phyloP scores from a whole-genome alignment of 768 basidiomycete species.

The Collybia sordida region DNA sequence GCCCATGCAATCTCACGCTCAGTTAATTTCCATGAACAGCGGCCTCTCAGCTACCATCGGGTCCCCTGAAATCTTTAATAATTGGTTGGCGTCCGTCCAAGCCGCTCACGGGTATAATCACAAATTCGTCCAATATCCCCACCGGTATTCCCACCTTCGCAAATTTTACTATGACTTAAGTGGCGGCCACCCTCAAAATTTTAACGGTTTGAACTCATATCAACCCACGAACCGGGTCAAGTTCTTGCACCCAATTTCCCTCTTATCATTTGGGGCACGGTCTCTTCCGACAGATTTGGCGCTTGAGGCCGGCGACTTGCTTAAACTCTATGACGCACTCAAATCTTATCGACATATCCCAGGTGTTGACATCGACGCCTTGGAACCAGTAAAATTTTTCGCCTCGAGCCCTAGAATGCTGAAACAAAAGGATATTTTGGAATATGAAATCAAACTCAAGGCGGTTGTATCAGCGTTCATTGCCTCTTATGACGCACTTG shows the following conservation, averaged over 20 bases:
- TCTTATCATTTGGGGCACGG: constrained; percentile 52
- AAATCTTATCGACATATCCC: constrained; percentile 7
- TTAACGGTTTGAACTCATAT: constrained; percentile 37
- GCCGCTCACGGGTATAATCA: constrained; percentile 56
- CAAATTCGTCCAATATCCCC: constrained; percentile 58
- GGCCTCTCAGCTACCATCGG: constrained; percentile 76
- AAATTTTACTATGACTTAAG: constrained; percentile 57
- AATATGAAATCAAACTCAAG: constrained; percentile 58
- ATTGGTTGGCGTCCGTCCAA: constrained; percentile 66
- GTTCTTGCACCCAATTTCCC: constrained; percentile 65
- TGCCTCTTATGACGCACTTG: constrained; percentile 30
- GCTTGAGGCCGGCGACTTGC: constrained; percentile 58
- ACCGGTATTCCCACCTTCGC: constrained; percentile 73
- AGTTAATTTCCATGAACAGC: constrained; percentile 27
- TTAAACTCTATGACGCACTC: constrained; percentile 51
- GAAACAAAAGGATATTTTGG: constrained; percentile 58
- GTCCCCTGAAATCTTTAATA: constrained; percentile 59
- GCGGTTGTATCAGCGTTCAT: constrained; percentile 35
- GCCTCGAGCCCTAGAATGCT: constrained; percentile 32
- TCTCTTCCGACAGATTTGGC: constrained; percentile 61
- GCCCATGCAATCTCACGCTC: background rate
- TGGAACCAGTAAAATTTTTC: constrained; percentile 51
- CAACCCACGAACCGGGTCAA: constrained; percentile 37
- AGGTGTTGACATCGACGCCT: constrained; percentile 21
- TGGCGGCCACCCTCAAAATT: constrained; percentile 15